Evolutionary conservation across 1,284 basidiomycete genomes (phyloP).

Genomic region (Marasmius fiardii): DNA sequence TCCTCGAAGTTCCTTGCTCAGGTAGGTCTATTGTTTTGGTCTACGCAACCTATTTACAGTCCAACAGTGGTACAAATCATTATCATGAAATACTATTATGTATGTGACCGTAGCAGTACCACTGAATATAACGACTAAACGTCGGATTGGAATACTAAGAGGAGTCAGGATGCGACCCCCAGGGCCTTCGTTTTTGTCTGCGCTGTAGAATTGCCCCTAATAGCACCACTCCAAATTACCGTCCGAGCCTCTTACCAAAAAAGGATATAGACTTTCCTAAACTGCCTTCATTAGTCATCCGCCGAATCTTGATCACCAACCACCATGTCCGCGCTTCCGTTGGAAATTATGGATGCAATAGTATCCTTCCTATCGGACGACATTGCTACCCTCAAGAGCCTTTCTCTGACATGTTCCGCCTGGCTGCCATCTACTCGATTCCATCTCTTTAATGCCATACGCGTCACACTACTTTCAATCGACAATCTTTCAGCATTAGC

Average conservation of each 20-base stretch:
- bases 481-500: neutral
- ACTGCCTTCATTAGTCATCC: too few relatives aligned
- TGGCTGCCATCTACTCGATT: conserved; percentile 7
- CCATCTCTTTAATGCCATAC: conserved; percentile 2
- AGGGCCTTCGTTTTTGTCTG: too few relatives aligned
- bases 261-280: neutral
- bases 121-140: too few relatives aligned
- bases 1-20: conserved; percentile 54
- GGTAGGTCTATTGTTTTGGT: conserved; percentile 19
- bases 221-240: too few relatives aligned
- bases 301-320: neutral
- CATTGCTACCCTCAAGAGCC: neutral
- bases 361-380: neutral
- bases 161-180: too few relatives aligned
- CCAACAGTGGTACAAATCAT: neutral
- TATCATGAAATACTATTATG: neutral
- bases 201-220: too few relatives aligned
- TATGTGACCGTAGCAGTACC: too few relatives aligned
- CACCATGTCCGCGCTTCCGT: conserved; percentile 1
- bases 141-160: too few relatives aligned
- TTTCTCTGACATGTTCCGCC: conserved; percentile 1
- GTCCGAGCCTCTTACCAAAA: neutral
- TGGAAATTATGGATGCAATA: conserved; percentile 5
- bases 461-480: neutral
- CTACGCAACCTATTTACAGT: neutral